Conservation (phyloP, 1,284 basidiomycete genomes). For the Ustilago xerochloae region DNA sequence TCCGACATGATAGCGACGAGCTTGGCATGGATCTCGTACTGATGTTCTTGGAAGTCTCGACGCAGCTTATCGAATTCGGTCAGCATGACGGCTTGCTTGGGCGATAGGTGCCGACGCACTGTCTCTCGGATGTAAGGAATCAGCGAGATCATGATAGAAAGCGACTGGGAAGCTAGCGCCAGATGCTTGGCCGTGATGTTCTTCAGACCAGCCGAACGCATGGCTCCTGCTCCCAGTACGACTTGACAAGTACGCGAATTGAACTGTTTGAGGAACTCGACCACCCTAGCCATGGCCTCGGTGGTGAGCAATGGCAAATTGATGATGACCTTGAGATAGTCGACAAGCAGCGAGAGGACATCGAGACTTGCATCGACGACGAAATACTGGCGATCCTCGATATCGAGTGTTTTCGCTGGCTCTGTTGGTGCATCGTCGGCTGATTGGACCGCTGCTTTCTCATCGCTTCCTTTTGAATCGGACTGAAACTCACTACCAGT, state of each 20-base stretch:
- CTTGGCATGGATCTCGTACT: constrained; percentile 98
- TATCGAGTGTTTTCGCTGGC: constrained; percentile 76
- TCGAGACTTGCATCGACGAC: constrained; percentile 83
- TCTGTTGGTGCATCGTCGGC: neutral
- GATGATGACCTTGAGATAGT: constrained; percentile 88
- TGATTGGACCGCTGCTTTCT: neutral
- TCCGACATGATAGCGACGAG: constrained; percentile 98
- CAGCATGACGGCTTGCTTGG: constrained; percentile 94
- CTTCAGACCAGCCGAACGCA: constrained; percentile 95
- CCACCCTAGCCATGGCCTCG: constrained; percentile 90
- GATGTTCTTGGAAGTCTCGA: constrained; percentile 98
- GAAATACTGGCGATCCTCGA: constrained; percentile 76
- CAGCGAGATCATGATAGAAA: constrained; percentile 93
- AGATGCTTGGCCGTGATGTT: constrained; percentile 97
- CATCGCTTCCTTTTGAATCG: neutral
- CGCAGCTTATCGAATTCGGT: constrained; percentile 98
- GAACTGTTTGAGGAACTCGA: constrained; percentile 90
- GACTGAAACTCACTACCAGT: constrained; percentile 12
- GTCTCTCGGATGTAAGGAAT: constrained; percentile 95
- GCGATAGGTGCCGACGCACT: constrained; percentile 88
- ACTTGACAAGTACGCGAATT: constrained; percentile 99
- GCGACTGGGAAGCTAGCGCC: constrained; percentile 91
- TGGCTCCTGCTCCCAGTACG: constrained; percentile 95
- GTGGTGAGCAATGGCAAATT: constrained; percentile 89
- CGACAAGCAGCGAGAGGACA: constrained; percentile 79